Evolutionary conservation across 345 rosid genomes (phyloP).

Genomic region (Trapa incisa): DNA sequence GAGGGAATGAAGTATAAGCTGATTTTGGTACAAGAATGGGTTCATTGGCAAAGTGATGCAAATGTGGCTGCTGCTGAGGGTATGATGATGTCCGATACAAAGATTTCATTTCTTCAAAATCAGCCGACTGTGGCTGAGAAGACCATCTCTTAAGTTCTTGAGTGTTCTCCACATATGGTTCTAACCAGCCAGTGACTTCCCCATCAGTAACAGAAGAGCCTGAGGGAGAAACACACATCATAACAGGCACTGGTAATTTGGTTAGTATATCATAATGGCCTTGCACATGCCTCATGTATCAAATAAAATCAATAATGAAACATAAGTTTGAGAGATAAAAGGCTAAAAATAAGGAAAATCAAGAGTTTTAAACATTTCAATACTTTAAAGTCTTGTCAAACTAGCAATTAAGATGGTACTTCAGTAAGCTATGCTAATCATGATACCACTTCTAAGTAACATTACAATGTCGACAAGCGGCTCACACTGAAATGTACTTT

Average conservation of each 20-base stretch:
- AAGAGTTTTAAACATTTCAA: not conserved
- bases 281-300: not conserved
- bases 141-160: constrained; percentile 77
- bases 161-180: constrained; percentile 44
- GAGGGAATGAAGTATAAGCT: constrained; percentile 68
- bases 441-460: too few species aligned
- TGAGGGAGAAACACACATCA: constrained; percentile 11
- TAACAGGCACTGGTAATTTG: not conserved
- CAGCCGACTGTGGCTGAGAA: constrained; percentile 54
- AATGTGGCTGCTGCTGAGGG: constrained; percentile 58
- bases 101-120: constrained; percentile 41
- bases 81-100: constrained; percentile 82
- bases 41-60: constrained; percentile 56
- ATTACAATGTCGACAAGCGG: too few species aligned
- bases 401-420: not conserved
- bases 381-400: not conserved
- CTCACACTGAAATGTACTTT: too few species aligned
- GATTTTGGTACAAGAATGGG: constrained; percentile 58
- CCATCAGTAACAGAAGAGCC: constrained; percentile 85
- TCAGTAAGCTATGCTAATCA: not conserved
- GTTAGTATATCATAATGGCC: too few species aligned
- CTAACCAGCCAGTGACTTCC: constrained; percentile 60
- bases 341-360: not conserved
- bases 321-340: not conserved
- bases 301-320: not conserved